phyloP scores from a whole-genome alignment of 73 alveolate species.

The Tetrahymena borealis region DNA sequence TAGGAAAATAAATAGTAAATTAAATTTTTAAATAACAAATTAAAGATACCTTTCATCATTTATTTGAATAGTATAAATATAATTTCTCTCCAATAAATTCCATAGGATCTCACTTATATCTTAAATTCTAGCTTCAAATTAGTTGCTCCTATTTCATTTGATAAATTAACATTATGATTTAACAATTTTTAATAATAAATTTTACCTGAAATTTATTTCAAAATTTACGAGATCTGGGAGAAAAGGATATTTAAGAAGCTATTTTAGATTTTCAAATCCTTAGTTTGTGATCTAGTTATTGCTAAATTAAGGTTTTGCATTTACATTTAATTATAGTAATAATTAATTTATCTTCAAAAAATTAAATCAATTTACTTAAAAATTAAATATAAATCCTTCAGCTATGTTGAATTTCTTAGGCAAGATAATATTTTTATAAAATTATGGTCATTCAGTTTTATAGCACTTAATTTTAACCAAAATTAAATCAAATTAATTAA shows the following conservation, averaged over 20 bases:
- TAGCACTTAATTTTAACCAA: background rate
- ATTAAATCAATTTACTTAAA: background rate
- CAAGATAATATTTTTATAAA: background rate
- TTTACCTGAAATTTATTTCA: background rate
- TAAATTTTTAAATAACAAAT: background rate
- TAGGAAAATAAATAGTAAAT: background rate
- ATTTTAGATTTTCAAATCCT: background rate
- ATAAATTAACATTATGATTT: background rate
- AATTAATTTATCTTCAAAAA: no score
- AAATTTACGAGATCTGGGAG: background rate
- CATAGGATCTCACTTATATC: background rate
- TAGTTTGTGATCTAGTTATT: background rate
- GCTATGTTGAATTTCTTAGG: background rate
- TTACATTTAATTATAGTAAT: no score
- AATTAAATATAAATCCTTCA: background rate
- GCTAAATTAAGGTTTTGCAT: background rate
- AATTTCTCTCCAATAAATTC: background rate
- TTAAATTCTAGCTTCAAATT: background rate
- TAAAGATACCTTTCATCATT: background rate
- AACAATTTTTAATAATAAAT: background rate
- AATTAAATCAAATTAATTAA: background rate
- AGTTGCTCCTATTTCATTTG: background rate
- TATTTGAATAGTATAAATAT: background rate
- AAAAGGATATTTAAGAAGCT: background rate
- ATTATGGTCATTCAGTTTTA: background rate